Conservation (phyloP, 148 eudicot genomes). For the Limonium bicolor region DNA sequence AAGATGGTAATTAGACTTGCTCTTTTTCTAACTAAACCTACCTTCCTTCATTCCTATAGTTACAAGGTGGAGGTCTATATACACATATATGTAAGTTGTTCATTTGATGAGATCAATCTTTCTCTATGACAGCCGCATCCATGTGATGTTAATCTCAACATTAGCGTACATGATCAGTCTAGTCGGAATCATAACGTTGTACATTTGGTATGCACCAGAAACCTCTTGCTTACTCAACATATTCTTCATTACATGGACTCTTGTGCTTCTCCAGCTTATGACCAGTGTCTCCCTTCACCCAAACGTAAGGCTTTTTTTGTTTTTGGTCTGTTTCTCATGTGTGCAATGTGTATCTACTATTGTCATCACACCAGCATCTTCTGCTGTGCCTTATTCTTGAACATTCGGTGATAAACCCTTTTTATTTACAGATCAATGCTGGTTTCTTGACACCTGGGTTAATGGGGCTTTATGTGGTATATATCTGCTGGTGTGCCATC, state of each 20-base stretch:
- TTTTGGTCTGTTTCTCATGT: too few relatives aligned
- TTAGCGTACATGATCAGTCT: conserved; percentile 48
- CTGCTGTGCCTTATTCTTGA: too few relatives aligned
- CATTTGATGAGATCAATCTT: too few relatives aligned
- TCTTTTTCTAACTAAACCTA: neutral
- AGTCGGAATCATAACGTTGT: conserved; percentile 57
- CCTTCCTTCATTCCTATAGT: neutral
- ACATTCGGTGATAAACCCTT: too few relatives aligned
- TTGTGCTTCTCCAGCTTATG: conserved; percentile 74
- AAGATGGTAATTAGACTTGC: conserved; percentile 33
- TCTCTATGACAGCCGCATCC: conserved; percentile 38
- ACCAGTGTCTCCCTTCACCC: conserved; percentile 76
- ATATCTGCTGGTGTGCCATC: conserved; percentile 88
- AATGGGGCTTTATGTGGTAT: conserved; percentile 81
- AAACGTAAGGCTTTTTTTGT: conserved; percentile 31
- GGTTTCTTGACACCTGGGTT: conserved; percentile 76
- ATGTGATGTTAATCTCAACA: conserved; percentile 38
- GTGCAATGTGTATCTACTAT: too few relatives aligned
- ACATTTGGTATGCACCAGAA: conserved; percentile 77
- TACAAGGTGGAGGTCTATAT: too few relatives aligned
- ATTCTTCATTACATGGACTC: conserved; percentile 72
- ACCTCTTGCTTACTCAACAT: conserved; percentile 61
- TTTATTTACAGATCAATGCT: conserved; percentile 52
- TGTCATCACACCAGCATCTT: too few relatives aligned
- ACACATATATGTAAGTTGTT: too few relatives aligned